Evolutionary conservation across 495 filamentous ascomycete genomes (phyloP).

Genomic region (Talaromyces wortmannii): DNA sequence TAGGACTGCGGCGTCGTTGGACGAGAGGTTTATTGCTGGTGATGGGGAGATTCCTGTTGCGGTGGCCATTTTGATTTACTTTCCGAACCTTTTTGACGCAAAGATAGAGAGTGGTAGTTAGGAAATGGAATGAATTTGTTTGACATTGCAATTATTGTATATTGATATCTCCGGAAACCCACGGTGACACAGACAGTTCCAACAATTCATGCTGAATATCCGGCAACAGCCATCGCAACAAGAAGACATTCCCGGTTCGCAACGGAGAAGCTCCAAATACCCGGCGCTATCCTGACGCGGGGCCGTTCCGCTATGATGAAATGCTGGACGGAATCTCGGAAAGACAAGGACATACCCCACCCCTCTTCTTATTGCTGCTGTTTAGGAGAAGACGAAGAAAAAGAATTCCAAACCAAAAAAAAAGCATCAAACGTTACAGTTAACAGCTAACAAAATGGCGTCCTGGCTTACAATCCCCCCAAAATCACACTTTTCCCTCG

Average conservation of each 20-base stretch:
- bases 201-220: no score
- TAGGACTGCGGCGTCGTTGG: slow-evolving; percentile 65
- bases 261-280: neutral
- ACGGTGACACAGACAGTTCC: neutral
- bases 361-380: no score
- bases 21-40: slow-evolving; percentile 45
- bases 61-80: neutral
- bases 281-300: neutral
- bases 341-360: neutral
- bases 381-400: no score
- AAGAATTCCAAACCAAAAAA: no score
- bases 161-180: neutral
- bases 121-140: no score
- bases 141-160: no score
- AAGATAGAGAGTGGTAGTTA: no score
- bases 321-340: neutral
- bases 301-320: neutral
- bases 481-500: slow-evolving; percentile 70
- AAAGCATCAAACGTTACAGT: neutral
- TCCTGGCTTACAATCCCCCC: slow-evolving; percentile 61
- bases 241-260: neutral
- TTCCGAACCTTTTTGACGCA: neutral
- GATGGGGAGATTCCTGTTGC: slow-evolving; percentile 27
- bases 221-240: no score
- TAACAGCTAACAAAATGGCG: slow-evolving; percentile 34